Evolutionary conservation across 768 basidiomycete genomes (phyloP), one percentile per base, ranked within the genome.

Genomic region (Arthromyces matolae): DNA sequence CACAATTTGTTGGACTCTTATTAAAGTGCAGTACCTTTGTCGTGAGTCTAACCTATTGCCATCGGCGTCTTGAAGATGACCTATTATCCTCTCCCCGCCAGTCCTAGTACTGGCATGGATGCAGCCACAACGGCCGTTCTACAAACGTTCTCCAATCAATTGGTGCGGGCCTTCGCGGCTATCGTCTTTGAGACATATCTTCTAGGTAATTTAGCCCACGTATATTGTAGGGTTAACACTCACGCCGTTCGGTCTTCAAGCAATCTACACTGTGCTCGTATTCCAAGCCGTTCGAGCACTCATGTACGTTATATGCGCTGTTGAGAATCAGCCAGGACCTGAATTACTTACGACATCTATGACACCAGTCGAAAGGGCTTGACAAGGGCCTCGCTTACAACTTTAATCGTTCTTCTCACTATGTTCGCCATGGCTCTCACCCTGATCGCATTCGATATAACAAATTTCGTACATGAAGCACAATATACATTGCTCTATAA

Each of bases 381-480:
- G 3, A 20, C 50, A 16, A 40, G 25, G 13, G 44, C 36, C 13
- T 28, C 50, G n/a, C 16, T 46, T 13, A 32, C 42, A 14, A 42
- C 34, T 14, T 13, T 42, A 7, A 13, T 32, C n/a, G 39, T 37
- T n/a, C 18, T 51, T 3, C 19, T 41, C 16, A 5, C 46, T n/a
- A 40, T 51, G 33, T 51, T 41, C n/a, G 6, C 14, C 10, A 40
- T 46, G 50, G 31, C 44, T 1, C 13, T 51, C 25, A 39, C 37
- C 24, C 28, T 51, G 39, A 42, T 44, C 39, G 44, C 25, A 8
- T 46, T 51, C 25, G 50, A 51, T 16, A 25, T 51, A 4, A 41
- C 50, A 14, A 45, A 42, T 25, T 51, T 51, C 39, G 31, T 46
- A 16, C 50, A 8, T 23, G 29, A 35, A 25, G 38, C 24, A 13